Percentiles rank a stretch among this genome's conserved stretches.
Evolutionary conservation across 805 yeast genomes (phyloP).

Genomic region (Suhomyces prunicola): DNA sequence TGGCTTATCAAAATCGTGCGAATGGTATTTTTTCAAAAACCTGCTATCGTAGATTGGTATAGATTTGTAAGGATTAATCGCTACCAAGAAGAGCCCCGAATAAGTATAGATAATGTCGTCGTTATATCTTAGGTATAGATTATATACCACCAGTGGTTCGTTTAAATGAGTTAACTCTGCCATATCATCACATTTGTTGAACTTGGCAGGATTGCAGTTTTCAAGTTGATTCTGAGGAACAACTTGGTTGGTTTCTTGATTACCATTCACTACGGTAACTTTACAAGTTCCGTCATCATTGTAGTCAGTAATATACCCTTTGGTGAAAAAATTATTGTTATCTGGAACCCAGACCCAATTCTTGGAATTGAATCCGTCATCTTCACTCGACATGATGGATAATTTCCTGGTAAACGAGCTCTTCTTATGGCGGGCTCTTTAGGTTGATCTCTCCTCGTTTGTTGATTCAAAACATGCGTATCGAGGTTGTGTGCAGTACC

Average conservation of each 20-base stretch:
- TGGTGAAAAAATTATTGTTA: constrained; percentile 48
- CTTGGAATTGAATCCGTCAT: constrained; percentile 38
- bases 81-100: constrained; percentile 92
- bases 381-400: constrained; percentile 16
- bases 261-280: constrained; percentile 36
- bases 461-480: neutral
- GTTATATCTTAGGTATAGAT: constrained; percentile 70
- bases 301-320: constrained; percentile 55
- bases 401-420: neutral
- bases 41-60: constrained; percentile 68
- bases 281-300: constrained; percentile 32
- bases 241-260: constrained; percentile 40
- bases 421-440: neutral
- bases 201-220: constrained; percentile 82
- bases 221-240: constrained; percentile 46
- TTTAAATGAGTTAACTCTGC: constrained; percentile 92
- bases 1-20: constrained; percentile 28
- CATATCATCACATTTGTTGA: constrained; percentile 90
- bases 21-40: constrained; percentile 54
- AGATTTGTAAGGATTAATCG: constrained; percentile 84
- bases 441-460: neutral
- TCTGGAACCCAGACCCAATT: constrained; percentile 82
- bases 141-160: constrained; percentile 93
- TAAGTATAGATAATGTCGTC: constrained; percentile 86
- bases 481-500: neutral